phyloP scores from a whole-genome alignment of 75 land plant genomes.

The Picea glauca region DNA sequence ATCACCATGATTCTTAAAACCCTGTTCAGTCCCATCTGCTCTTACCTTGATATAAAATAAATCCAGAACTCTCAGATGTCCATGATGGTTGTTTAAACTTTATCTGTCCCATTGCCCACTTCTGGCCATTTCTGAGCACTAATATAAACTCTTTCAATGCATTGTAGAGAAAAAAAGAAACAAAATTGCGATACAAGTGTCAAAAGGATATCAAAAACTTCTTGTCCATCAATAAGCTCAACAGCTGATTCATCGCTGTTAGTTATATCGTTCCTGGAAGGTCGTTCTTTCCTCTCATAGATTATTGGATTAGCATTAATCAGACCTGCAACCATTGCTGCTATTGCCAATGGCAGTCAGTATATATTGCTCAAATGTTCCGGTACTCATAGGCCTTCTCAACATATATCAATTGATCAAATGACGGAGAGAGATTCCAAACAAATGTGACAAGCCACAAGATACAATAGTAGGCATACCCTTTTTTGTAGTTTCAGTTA shows the following conservation, averaged over 20 bases:
- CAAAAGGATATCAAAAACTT: conserved; percentile 93
- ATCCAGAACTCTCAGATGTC: background rate
- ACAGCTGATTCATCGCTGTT: conserved; percentile 56
- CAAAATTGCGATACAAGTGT: background rate
- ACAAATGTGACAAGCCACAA: too few species aligned
- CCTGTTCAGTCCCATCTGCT: background rate
- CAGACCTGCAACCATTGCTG: conserved; percentile 44
- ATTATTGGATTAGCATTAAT: conserved; percentile 93
- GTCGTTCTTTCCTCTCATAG: conserved; percentile 77
- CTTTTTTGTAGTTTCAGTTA: too few species aligned
- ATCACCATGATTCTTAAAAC: too few species aligned
- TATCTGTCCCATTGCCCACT: background rate
- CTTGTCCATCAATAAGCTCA: conserved; percentile 72
- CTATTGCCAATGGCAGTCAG: background rate
- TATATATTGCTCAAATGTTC: too few species aligned
- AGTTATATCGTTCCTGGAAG: conserved; percentile 18
- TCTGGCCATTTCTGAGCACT: background rate
- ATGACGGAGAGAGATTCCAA: too few species aligned
- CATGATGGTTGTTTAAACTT: background rate
- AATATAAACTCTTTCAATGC: background rate
- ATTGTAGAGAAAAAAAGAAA: background rate
- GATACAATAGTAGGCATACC: too few species aligned
- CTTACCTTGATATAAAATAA: background rate
- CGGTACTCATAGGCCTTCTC: too few species aligned
- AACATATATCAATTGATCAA: too few species aligned